Evolutionary conservation across 257 asterid genomes (phyloP).

Genomic region (Coffea eugenioides): DNA sequence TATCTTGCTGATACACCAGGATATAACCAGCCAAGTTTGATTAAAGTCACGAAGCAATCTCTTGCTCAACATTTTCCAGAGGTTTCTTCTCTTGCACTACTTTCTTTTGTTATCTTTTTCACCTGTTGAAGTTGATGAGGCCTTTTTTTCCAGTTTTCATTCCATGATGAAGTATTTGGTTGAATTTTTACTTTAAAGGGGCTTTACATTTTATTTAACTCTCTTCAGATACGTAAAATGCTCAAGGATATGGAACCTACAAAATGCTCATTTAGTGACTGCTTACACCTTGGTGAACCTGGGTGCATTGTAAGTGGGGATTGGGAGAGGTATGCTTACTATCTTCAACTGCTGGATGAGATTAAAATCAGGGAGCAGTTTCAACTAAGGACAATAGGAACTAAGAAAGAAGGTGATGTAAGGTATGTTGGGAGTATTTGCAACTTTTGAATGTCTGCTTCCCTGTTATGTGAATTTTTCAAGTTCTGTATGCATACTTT

Average conservation of each 20-base stretch:
- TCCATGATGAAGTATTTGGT: constrained; percentile 2
- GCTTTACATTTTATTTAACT: constrained; percentile 1
- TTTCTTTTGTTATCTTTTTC: not conserved
- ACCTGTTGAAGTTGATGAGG: not conserved
- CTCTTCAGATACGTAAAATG: constrained; percentile 64
- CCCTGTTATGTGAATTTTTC: not conserved
- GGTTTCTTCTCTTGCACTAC: constrained; percentile 41
- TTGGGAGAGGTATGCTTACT: constrained; percentile 92
- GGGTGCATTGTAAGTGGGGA: constrained; percentile 76
- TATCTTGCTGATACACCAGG: constrained; percentile 94
- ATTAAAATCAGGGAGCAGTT: constrained; percentile 85
- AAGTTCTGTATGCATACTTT: not conserved
- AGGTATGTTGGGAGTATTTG: constrained; percentile 45
- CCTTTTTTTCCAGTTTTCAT: not conserved
- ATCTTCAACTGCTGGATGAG: constrained; percentile 90
- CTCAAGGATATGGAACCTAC: constrained; percentile 47
- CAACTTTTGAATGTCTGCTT: not conserved
- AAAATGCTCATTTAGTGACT: constrained; percentile 71
- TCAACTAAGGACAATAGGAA: constrained; percentile 82
- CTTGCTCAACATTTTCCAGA: constrained; percentile 80
- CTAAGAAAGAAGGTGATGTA: constrained; percentile 87
- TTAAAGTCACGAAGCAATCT: constrained; percentile 82
- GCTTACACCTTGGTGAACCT: constrained; percentile 90
- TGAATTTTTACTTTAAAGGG: not conserved
- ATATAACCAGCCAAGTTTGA: constrained; percentile 85